Percentiles rank a stretch among this genome's conserved stretches.
phyloP scores from a whole-genome alignment of 2,329 filamentous ascomycete genomes.

The Fusarium veterinarium region DNA sequence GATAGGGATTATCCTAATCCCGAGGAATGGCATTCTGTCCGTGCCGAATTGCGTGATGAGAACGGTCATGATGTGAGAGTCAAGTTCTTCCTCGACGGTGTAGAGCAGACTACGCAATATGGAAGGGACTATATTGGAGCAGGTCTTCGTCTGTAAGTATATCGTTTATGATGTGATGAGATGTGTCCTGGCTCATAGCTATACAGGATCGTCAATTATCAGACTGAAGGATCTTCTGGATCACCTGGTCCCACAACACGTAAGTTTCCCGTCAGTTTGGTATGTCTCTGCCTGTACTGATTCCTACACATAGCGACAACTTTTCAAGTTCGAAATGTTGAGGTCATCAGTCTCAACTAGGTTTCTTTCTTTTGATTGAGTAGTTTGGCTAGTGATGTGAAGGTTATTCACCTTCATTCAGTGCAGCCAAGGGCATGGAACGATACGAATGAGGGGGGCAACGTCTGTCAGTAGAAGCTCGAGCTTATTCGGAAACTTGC shows the following conservation, averaged over 20 bases:
- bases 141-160: conserved; percentile 26
- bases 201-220: conserved; percentile 28
- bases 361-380: background rate
- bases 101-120: conserved; percentile 32
- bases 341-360: conserved; percentile 33
- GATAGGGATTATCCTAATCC: conserved; percentile 28
- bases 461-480: background rate
- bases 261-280: background rate
- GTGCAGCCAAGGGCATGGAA: no score
- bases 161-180: no score
- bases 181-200: background rate
- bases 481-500: conserved; percentile 1
- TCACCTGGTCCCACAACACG: conserved; percentile 23
- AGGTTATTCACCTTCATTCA: background rate
- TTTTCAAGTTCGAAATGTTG: conserved; percentile 28
- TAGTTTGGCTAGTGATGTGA: background rate
- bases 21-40: conserved; percentile 29
- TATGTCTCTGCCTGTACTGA: background rate
- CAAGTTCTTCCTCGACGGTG: conserved; percentile 35
- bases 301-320: background rate
- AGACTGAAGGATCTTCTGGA: conserved; percentile 33
- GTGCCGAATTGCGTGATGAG: conserved; percentile 34
- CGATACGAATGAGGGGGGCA: background rate
- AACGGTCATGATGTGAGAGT: conserved; percentile 31
- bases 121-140: conserved; percentile 29